Percentiles rank a stretch among this genome's conserved stretches.
These are phyloP conservation scores for Obba rivulosa DNA, from an alignment of 768 basidiomycete species.

Conservation along the genomic window DNA sequence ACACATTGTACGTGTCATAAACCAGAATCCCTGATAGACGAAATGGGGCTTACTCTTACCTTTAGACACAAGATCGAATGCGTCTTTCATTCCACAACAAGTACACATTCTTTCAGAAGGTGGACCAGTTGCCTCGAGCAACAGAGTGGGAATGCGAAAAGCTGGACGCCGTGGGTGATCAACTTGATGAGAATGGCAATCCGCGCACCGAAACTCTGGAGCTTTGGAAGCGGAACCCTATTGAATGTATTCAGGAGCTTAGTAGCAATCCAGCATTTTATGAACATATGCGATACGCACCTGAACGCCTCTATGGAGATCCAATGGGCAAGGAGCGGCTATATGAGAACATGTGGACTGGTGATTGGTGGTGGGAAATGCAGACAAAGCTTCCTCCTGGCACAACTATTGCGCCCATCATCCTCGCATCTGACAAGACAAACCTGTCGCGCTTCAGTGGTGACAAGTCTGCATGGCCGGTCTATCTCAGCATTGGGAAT, in stretches of 20 bases:
- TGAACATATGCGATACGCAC: slow-evolving; percentile 24
- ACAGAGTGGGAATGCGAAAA: slow-evolving; percentile 14
- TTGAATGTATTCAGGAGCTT: slow-evolving; percentile 32
- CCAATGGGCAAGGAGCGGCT: slow-evolving; percentile 17
- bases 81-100: slow-evolving; percentile 16
- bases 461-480: slow-evolving; percentile 26
- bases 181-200: slow-evolving; percentile 8
- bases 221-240: slow-evolving; percentile 28
- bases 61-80: slow-evolving; percentile 6
- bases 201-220: slow-evolving; percentile 22
- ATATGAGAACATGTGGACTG: slow-evolving; percentile 37
- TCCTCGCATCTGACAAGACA: slow-evolving; percentile 28
- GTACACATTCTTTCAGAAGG: slow-evolving; percentile 12
- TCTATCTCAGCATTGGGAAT: slow-evolving; percentile 29
- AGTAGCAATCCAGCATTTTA: slow-evolving; percentile 29
- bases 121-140: slow-evolving; percentile 14
- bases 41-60: not conserved
- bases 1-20: slow-evolving; percentile 9
- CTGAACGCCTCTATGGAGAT: slow-evolving; percentile 31
- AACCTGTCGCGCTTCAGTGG: slow-evolving; percentile 20
- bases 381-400: slow-evolving; percentile 17
- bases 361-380: slow-evolving; percentile 45
- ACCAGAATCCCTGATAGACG: not conserved
- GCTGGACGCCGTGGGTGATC: slow-evolving; percentile 9
- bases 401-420: slow-evolving; percentile 22